Evolutionary conservation across 257 asterid genomes (phyloP).

Genomic region (Jacaranda mimosifolia): DNA sequence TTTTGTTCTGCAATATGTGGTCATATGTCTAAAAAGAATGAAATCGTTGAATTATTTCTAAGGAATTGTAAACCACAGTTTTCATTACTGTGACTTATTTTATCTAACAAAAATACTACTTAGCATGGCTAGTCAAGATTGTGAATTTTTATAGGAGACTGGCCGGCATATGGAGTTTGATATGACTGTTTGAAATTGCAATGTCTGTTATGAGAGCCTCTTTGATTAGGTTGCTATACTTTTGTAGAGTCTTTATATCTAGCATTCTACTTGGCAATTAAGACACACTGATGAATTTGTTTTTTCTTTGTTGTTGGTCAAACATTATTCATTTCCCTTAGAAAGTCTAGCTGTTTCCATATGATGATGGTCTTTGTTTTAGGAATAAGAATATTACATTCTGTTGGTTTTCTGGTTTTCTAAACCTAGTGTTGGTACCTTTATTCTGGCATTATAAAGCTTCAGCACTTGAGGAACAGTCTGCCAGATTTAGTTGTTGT

Average conservation of each 20-base stretch:
- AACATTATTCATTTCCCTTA: background rate
- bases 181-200: constrained; percentile 18
- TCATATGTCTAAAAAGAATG: background rate
- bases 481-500: constrained; percentile 89
- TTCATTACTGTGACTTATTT: background rate
- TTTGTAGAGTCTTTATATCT: constrained; percentile 1
- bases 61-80: constrained; percentile 20
- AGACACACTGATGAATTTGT: too few species aligned
- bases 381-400: background rate
- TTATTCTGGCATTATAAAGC: constrained; percentile 53
- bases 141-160: background rate
- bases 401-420: background rate
- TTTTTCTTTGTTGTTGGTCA: too few species aligned
- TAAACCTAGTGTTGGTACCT: constrained; percentile 29
- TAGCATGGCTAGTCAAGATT: background rate
- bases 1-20: background rate
- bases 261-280: background rate
- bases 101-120: constrained; percentile 13
- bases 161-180: background rate
- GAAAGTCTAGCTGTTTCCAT: background rate
- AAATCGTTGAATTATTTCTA: background rate
- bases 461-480: constrained; percentile 87
- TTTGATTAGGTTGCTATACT: background rate
- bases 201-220: background rate
- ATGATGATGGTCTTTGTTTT: background rate